Base-by-base conservation (phyloP, 2,329 filamentous ascomycete genomes). In the Hymenoscyphus infarciens region DNA sequence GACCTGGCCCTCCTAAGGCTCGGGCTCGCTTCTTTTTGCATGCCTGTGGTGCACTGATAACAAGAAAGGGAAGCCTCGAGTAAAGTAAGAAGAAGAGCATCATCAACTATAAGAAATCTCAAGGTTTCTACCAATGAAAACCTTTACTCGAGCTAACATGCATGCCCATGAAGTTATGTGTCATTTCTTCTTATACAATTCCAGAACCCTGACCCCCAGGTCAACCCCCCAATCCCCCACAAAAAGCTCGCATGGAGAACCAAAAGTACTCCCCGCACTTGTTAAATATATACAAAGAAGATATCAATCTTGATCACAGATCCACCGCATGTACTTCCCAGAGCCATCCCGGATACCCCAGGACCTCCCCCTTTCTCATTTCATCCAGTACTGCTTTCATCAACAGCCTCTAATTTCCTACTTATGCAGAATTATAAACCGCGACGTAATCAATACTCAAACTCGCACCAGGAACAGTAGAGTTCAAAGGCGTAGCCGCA, bases 371-470 rank as follows among this genome's bases (percentile, higher is more conserved):
- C 19, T 11, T 3, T 22, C n/a, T 49, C 39, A 42, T 3, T 42
- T 7, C n/a, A n/a, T n/a, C n/a, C 25, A 27, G 25, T 27, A n/a
- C n/a, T n/a, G n/a, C n/a, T n/a, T n/a, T 1, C 25, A 27, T 4
- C 39, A 42, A 6, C 39, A 19, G 6, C n/a, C 45, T 52, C 45
- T 3, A 49, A 25, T 11, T 52, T n/a, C 45, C 29, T 6, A 52
- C 10, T 25, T 52, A 55, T 16, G 16, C 25, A 55, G 53, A 55
- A 29, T 57, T 57, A 15, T 57, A 57, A 22, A 57, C 35, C 4
- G 56, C 56, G 29, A 57, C 56, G 29, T 57, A 57, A 19, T 57
- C 56, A 27, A 57, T 25, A 1, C 5, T 29, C n/a, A 57, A n/a
- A 11, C 29, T 27, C 10, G 19, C 27, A 13, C 56, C 56, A 13